Percentiles rank a stretch among this genome's conserved stretches.
Evolutionary conservation across 257 asterid genomes (phyloP).

Genomic region (Capsicum chinense): DNA sequence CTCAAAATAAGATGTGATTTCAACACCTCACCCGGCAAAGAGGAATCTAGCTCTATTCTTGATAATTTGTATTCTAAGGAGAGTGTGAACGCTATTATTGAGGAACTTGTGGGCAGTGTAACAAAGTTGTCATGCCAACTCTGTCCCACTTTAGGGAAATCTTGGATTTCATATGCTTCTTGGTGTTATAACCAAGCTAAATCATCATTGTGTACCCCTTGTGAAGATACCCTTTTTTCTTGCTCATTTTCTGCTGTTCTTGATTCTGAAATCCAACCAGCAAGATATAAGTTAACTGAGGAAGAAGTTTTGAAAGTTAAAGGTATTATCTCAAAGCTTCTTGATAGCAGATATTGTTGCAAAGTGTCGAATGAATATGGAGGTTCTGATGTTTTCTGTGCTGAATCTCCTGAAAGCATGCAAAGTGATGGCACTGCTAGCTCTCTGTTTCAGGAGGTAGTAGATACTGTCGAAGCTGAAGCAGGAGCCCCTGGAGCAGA

Average conservation of each 20-base stretch:
- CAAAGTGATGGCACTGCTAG: conserved; percentile 46
- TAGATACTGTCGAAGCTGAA: conserved; percentile 70
- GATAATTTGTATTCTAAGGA: conserved; percentile 47
- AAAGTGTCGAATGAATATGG: conserved; percentile 52
- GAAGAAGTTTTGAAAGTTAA: conserved; percentile 68
- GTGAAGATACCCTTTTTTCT: conserved; percentile 50
- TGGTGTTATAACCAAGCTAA: conserved; percentile 92
- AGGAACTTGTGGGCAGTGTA: conserved; percentile 78
- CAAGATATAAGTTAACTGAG: conserved; percentile 67
- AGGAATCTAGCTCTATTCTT: conserved; percentile 40
- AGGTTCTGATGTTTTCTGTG: conserved; percentile 39
- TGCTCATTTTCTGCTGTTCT: conserved; percentile 70
- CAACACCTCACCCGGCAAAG: conserved; percentile 46
- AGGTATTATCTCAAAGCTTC: conserved; percentile 54
- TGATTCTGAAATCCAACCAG: conserved; percentile 66
- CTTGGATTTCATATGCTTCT: conserved; percentile 92
- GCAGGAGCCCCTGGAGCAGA: conserved; percentile 82
- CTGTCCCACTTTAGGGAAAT: conserved; percentile 92
- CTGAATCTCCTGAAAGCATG: conserved; percentile 36
- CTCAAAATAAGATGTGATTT: conserved; percentile 67
- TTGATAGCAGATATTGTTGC: conserved; percentile 44
- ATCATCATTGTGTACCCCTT: conserved; percentile 53
- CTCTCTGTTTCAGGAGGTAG: conserved; percentile 55
- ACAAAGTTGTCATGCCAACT: conserved; percentile 77
- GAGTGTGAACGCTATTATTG: conserved; percentile 48